Conservation (phyloP, 1,139 yeast genomes). For the Suhomyces kunorum region DNA sequence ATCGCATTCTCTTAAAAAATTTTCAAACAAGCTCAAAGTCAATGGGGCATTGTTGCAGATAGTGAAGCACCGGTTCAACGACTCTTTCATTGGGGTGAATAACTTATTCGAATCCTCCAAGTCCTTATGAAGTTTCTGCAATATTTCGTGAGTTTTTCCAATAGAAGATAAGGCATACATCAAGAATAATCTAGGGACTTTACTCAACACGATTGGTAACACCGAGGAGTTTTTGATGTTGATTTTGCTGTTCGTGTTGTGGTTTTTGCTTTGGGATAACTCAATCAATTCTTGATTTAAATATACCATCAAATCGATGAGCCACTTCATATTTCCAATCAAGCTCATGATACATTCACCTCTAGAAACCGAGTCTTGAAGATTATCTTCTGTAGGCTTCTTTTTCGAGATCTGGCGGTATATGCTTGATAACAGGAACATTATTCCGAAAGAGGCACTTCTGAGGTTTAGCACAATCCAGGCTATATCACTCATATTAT, state of each 20-base stretch:
- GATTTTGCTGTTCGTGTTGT: conserved; percentile 26
- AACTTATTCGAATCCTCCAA: conserved; percentile 43
- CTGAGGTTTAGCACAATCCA: conserved; percentile 70
- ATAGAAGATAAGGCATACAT: conserved; percentile 70
- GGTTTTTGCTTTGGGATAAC: conserved; percentile 21
- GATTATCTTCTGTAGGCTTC: conserved; percentile 50
- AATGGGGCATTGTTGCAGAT: conserved; percentile 59
- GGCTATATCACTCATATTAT: conserved; percentile 59
- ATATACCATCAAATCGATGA: conserved; percentile 66
- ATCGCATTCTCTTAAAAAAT: conserved; percentile 55
- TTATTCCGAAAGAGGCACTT: conserved; percentile 70
- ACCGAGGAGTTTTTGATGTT: conserved; percentile 40
- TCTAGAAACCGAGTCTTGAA: conserved; percentile 56
- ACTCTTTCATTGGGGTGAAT: conserved; percentile 56
- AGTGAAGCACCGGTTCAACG: conserved; percentile 53
- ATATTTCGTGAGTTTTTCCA: conserved; percentile 63
- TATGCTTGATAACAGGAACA: conserved; percentile 67
- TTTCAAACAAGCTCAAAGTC: conserved; percentile 61
- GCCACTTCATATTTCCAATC: conserved; percentile 78
- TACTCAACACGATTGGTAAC: conserved; percentile 59
- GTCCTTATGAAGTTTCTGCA: conserved; percentile 48
- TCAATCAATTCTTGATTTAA: conserved; percentile 67
- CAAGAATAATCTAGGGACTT: conserved; percentile 69
- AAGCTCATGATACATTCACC: conserved; percentile 61
- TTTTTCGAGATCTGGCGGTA: conserved; percentile 56